Conservation (phyloP, 1,139 yeast species). For the Geotrichum aggregatum region DNA sequence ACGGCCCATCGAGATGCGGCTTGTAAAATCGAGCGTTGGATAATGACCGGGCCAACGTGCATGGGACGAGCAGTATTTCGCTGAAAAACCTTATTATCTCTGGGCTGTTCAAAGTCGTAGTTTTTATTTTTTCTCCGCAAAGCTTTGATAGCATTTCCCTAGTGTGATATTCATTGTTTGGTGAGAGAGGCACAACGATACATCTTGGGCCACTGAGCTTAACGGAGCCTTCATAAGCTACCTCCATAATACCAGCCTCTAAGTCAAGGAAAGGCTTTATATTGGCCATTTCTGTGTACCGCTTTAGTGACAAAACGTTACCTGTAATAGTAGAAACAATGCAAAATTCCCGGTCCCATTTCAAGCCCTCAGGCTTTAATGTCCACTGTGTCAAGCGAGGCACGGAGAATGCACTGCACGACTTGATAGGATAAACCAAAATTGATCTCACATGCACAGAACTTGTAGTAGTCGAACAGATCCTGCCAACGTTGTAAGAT, state of each 20-base stretch:
- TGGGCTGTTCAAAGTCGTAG: slow-evolving; percentile 26
- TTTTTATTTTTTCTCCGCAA: slow-evolving; percentile 20
- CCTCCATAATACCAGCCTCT: slow-evolving; percentile 22
- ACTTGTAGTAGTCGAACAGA: background rate
- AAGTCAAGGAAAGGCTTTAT: slow-evolving; percentile 34
- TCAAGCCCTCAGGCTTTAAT: slow-evolving; percentile 35
- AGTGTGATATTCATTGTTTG: slow-evolving; percentile 6
- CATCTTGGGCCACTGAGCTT: slow-evolving; percentile 7
- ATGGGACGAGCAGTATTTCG: slow-evolving; percentile 33
- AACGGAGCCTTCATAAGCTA: slow-evolving; percentile 3
- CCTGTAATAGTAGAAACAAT: slow-evolving; percentile 33
- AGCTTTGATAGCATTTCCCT: slow-evolving; percentile 18
- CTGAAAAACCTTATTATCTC: slow-evolving; percentile 33
- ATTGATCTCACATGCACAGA: slow-evolving; percentile 28
- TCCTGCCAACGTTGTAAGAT: slow-evolving; percentile 2
- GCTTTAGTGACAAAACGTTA: slow-evolving; percentile 37
- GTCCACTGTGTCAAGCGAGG: slow-evolving; percentile 34
- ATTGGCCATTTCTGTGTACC: slow-evolving; percentile 37
- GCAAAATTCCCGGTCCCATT: slow-evolving; percentile 42
- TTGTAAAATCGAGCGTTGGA: slow-evolving; percentile 20
- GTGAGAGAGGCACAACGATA: slow-evolving; percentile 22
- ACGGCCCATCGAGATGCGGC: slow-evolving; percentile 21
- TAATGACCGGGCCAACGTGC: slow-evolving; percentile 37
- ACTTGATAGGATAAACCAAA: slow-evolving; percentile 42
- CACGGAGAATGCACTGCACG: slow-evolving; percentile 40